These are phyloP conservation scores for Dioszegia aurantiaca DNA, from an alignment of 768 basidiomycete species.

Conservation along the genomic window DNA sequence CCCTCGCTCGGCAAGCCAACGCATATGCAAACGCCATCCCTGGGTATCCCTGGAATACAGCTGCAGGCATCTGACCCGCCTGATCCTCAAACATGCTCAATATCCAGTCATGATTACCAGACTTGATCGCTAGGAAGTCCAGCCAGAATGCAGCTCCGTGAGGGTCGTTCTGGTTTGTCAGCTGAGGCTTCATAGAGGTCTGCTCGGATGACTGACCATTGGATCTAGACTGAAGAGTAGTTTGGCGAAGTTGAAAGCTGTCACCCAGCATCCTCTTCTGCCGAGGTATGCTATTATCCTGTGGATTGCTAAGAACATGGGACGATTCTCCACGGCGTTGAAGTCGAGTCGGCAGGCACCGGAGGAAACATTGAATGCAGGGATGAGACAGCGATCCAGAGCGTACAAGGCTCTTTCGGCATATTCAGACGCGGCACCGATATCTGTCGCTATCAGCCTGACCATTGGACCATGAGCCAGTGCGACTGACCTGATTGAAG, in stretches of 20 bases:
- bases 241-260: constrained; percentile 87
- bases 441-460: constrained; percentile 58
- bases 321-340: constrained; percentile 79
- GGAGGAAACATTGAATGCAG: constrained; percentile 76
- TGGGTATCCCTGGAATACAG: constrained; percentile 66
- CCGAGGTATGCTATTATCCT: constrained; percentile 81
- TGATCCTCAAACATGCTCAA: constrained; percentile 60
- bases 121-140: constrained; percentile 79
- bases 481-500: constrained; percentile 73
- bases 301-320: constrained; percentile 84
- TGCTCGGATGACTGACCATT: constrained; percentile 13
- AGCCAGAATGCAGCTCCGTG: constrained; percentile 75
- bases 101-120: constrained; percentile 76
- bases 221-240: constrained; percentile 82
- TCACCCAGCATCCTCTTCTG: constrained; percentile 81
- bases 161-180: constrained; percentile 61
- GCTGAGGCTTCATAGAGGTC: not conserved
- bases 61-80: constrained; percentile 48
- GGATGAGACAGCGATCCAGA: constrained; percentile 84
- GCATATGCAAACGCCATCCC: constrained; percentile 56
- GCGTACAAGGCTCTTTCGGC: constrained; percentile 91
- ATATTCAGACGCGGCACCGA: constrained; percentile 77
- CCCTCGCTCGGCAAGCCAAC: constrained; percentile 62
- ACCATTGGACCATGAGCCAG: not conserved
- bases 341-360: constrained; percentile 85